Conservation (phyloP, 1,284 basidiomycete genomes). For the Ganoderma sinense region DNA sequence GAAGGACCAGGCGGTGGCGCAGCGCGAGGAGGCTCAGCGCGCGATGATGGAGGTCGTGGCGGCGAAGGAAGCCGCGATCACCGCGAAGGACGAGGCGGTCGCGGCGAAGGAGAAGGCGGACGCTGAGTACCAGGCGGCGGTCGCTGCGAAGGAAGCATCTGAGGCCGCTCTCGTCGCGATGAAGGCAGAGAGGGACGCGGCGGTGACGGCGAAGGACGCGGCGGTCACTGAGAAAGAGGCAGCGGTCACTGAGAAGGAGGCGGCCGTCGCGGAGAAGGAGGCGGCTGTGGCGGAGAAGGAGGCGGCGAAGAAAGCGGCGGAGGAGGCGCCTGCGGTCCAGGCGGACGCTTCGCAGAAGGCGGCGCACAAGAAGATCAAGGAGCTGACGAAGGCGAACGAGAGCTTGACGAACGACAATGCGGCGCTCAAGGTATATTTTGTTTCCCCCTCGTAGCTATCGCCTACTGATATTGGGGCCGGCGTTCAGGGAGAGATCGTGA, state of each 20-base stretch:
- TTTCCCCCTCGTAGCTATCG: background rate
- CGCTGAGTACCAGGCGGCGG: background rate
- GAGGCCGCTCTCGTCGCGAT: background rate
- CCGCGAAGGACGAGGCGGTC: background rate
- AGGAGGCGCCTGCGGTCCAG: background rate
- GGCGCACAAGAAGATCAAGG: background rate
- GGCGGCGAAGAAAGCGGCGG: background rate
- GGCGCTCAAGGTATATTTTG: background rate
- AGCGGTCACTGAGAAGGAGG: too few relatives aligned
- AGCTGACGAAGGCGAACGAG: background rate
- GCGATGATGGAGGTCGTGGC: background rate
- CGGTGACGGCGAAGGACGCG: background rate
- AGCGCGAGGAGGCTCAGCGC: slow-evolving; percentile 1
- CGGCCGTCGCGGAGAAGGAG: too few relatives aligned
- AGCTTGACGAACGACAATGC: background rate
- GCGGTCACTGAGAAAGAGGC: background rate
- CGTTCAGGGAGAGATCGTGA: background rate
- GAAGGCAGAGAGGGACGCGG: background rate
- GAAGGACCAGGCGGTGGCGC: background rate
- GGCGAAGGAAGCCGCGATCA: background rate
- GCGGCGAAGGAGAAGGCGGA: background rate
- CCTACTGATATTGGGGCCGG: background rate
- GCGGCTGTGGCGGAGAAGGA: background rate
- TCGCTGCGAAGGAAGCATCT: background rate
- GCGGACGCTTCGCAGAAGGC: background rate